Evolutionary conservation across 345 rosid genomes (phyloP).

Genomic region (Pistacia vera): DNA sequence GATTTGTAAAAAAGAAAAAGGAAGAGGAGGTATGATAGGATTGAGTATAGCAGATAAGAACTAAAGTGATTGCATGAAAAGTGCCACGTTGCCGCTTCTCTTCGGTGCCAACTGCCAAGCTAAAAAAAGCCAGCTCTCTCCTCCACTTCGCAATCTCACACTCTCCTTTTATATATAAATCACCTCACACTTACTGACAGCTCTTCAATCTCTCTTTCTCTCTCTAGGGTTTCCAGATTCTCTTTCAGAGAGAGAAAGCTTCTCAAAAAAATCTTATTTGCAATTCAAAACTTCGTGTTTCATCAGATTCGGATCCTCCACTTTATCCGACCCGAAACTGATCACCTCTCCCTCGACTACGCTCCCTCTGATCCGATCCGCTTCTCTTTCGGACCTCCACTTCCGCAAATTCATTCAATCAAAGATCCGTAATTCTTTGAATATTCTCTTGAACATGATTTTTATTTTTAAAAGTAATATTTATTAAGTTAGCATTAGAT

Average conservation of each 20-base stretch:
- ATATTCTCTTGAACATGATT: not conserved
- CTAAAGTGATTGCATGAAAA: conserved; percentile 29
- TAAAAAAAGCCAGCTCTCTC: not conserved
- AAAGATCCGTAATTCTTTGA: conserved; percentile 27
- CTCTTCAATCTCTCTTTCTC: conserved; percentile 25
- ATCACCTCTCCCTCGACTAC: conserved; percentile 10
- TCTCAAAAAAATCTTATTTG: not conserved
- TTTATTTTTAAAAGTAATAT: not conserved
- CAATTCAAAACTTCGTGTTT: not conserved
- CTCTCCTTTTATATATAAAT: not conserved
- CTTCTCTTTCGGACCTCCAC: not conserved
- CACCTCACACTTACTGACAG: not conserved
- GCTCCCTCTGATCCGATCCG: conserved; percentile 40
- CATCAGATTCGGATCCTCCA: conserved; percentile 46
- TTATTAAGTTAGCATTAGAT: not conserved
- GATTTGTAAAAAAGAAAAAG: not conserved
- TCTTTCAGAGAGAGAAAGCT: conserved; percentile 27
- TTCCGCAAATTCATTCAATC: conserved; percentile 1
- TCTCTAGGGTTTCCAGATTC: conserved; percentile 45
- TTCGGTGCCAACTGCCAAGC: conserved; percentile 33
- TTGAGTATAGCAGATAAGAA: not conserved
- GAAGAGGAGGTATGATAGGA: not conserved
- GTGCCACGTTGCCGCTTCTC: conserved; percentile 60
- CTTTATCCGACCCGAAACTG: conserved; percentile 16
- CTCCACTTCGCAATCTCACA: conserved; percentile 1